Conservation (phyloP, 371 early-diverging fungal species). For the Lichtheimia ornata region DNA sequence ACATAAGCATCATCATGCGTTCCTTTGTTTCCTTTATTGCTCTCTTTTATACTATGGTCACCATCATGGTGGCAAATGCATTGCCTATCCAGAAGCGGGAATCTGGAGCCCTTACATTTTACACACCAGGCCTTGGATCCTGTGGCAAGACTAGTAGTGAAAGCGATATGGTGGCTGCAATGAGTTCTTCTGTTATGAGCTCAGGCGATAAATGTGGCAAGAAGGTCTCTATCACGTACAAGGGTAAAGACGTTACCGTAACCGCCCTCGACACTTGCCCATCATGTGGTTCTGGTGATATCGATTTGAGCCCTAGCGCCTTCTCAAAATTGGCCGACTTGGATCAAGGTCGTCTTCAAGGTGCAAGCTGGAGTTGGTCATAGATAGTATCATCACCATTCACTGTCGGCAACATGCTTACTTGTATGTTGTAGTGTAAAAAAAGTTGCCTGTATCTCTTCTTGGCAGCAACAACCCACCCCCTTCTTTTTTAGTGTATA, state of each 20-base stretch:
- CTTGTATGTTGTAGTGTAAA: too few relatives aligned
- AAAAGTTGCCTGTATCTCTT: too few relatives aligned
- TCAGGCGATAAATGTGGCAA: constrained; percentile 45
- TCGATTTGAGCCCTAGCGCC: constrained; percentile 52
- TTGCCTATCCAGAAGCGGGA: constrained; percentile 22
- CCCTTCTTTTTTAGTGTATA: too few relatives aligned
- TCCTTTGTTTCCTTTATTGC: constrained; percentile 5
- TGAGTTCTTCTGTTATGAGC: constrained; percentile 29
- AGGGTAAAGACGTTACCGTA: constrained; percentile 40
- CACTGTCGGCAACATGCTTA: too few relatives aligned
- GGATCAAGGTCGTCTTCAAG: constrained; percentile 36
- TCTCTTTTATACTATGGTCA: constrained; percentile 1
- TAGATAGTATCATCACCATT: too few relatives aligned
- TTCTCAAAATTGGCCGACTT: constrained; percentile 43
- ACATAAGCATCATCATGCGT: constrained; percentile 1
- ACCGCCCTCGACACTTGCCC: constrained; percentile 59
- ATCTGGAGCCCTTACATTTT: constrained; percentile 43
- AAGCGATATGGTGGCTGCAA: constrained; percentile 34
- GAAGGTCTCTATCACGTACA: constrained; percentile 30
- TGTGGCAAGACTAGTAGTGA: constrained; percentile 36
- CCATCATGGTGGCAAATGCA: constrained; percentile 7
- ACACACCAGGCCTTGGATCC: constrained; percentile 39
- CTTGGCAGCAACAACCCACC: too few relatives aligned
- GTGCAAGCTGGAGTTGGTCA: too few relatives aligned
- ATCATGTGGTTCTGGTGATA: constrained; percentile 32